Percentiles rank a stretch among this genome's conserved stretches.
Evolutionary conservation across 176 grass and related monocot species (phyloP).

Genomic region (Musa schizocarpa): DNA sequence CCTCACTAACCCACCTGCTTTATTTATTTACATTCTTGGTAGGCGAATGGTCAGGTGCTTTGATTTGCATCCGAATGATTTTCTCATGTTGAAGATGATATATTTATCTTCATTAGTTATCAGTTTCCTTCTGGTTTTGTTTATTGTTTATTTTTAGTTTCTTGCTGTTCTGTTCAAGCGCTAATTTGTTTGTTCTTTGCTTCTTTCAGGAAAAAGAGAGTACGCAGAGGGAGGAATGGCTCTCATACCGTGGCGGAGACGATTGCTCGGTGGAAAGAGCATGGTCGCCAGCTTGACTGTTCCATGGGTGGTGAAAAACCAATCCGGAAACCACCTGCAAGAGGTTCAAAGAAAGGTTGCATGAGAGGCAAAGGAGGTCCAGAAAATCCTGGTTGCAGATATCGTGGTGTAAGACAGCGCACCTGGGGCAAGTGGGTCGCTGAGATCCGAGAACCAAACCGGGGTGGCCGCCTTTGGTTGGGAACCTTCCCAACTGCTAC

Average conservation of each 20-base stretch:
- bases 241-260: constrained; percentile 47
- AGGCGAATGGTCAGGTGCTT: too few species aligned
- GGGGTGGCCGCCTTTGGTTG: constrained; percentile 56
- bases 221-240: constrained; percentile 39
- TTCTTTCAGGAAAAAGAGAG: constrained; percentile 56
- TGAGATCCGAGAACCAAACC: constrained; percentile 71
- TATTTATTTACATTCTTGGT: too few species aligned
- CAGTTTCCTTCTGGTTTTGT: too few species aligned
- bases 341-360: constrained; percentile 85
- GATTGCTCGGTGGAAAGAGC: constrained; percentile 48
- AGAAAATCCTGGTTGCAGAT: constrained; percentile 50
- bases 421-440: constrained; percentile 94
- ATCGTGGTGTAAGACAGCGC: constrained; percentile 71
- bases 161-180: too few species aligned
- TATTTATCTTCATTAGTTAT: too few species aligned
- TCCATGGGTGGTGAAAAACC: constrained; percentile 5
- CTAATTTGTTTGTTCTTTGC: not conserved
- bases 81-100: too few species aligned
- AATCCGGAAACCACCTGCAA: constrained; percentile 46
- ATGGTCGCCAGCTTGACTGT: constrained; percentile 32
- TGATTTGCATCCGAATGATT: too few species aligned
- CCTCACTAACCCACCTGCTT: too few species aligned
- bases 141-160: too few species aligned
- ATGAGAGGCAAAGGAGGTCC: constrained; percentile 89
- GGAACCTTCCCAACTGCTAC: constrained; percentile 60